Evolutionary conservation across 495 filamentous ascomycete species (phyloP), one percentile per base, ranked within the genome.

Genomic region (Haplographium delicatum): DNA sequence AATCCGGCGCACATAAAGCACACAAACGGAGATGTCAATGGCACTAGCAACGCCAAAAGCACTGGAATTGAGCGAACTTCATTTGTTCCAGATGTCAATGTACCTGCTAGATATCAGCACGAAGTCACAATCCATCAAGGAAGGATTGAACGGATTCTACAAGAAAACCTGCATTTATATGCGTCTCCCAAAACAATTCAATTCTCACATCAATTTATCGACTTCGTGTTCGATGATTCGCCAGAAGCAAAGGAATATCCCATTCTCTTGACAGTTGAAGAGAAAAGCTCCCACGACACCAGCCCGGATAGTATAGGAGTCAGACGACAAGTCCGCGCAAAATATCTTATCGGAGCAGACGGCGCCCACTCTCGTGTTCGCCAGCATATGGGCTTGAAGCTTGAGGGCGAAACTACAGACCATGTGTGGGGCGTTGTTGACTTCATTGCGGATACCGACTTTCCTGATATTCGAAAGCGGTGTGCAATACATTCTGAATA

Each of bases 31-130:
- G 0, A 25, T 5, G 18, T 7, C 54, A 3, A 10, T 16, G 15
- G 42, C 2, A n/a, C 18, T 4, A 15, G 26, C 54, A 3, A 10
- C 25, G 15, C 25, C 2, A n/a, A 33, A 15, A 15, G 26, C n/a
- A 19, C 61, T 10, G 58, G 62, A 2, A 69, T 71, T 35, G 60
- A 57, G 27, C 50, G 64, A 15, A 65, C 64, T 4, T 68, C 69
- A 4, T 66, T 75, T 22, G 68, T 74, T 18, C 61, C 63, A 0
- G 71, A 75, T 50, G 72, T 78, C 2, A 56, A 58, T 13, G 72
- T 76, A 6, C 65, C 73, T 0, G 67, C 72, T 15, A 61, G 74
- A 13, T 76, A 61, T 41, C 68, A 34, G 10, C 63, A 65, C 40
- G 65, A 69, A 34, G 48, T 62, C n/a, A 65, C 63, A 4, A 66